Base-by-base conservation (phyloP, 805 yeast genomes). In the Starmerella kuoi region DNA sequence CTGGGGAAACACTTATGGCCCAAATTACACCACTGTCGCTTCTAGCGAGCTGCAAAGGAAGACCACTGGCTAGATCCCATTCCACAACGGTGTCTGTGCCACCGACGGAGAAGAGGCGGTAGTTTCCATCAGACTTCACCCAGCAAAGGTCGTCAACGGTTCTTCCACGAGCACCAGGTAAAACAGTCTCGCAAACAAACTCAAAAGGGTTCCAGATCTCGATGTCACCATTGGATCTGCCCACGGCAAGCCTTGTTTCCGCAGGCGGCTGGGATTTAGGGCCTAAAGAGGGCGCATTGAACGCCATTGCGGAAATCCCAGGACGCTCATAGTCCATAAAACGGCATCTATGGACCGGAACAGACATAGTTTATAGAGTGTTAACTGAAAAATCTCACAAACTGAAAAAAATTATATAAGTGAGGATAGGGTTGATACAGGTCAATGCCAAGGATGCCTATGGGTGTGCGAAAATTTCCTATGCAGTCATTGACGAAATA, bases 21-120 rank as follows among this genome's bases (percentile, higher is more conserved):
- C 98, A 91, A 42, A 86, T 80, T 15, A 85, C 77, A 27, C 97
- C 96, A 2, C 94, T 82, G 58, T 86, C 84, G 64, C 95, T 84
- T 58, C 87, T 94, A 55, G 77, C 77, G 59, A 86, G 82, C 37
- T 67, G 69, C 38, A 74, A 56, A 4, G 95, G 94, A 41, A 71
- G 62, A 3, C 93, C 85, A 0, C 82, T 77, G 2, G 64, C 53
- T 40, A 87, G 63, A 58, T 87, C 80, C 97, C 98, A 91, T 59
- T 91, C 98, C 3, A 95, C 85, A 37, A 91, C 67, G 36, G 71
- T 71, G 4, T 95, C 81, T 1, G 96, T 83, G 5, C 96, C 98
- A 35, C 97, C 97, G 50, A 86, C 84, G 28, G 95, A 80, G 58
- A 88, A 91, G 37, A 91, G 68, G 50, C 97, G 71, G 20, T 81